These are phyloP conservation scores for Chrysochromulina tobinii DNA, from an alignment of 78 protist species.

Conservation along the genomic window DNA sequence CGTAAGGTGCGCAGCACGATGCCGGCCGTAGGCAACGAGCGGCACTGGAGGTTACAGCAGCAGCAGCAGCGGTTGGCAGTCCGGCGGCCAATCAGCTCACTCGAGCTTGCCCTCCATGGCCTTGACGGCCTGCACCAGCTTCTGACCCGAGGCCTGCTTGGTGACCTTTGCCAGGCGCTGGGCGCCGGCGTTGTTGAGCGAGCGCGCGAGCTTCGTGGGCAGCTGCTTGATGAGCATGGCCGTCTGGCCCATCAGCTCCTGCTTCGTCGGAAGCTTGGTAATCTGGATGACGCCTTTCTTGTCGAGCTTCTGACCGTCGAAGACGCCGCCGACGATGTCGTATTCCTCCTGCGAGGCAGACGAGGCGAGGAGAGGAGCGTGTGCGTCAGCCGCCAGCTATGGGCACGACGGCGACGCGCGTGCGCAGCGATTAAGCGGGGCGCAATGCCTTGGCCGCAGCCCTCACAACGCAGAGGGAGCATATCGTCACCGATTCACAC, in stretches of 20 bases:
- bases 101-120: not conserved
- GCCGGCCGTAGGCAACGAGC: too few species aligned
- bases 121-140: not conserved
- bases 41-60: too few species aligned
- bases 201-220: slow-evolving; percentile 9
- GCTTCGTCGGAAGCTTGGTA: slow-evolving; percentile 13
- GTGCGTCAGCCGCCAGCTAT: too few species aligned
- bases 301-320: not conserved
- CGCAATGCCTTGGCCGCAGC: too few species aligned
- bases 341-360: not conserved
- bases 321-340: not conserved
- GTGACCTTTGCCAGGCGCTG: not conserved
- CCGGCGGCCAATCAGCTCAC: too few species aligned
- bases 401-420: too few species aligned
- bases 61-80: too few species aligned
- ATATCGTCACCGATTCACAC: too few species aligned
- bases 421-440: too few species aligned
- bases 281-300: not conserved
- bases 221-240: not conserved
- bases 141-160: not conserved
- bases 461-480: too few species aligned
- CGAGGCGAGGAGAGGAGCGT: too few species aligned
- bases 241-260: not conserved
- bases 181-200: not conserved
- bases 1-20: too few species aligned